These are phyloP conservation scores for Solanum dulcamara DNA, from an alignment of 257 asterid species.

Conservation along the genomic window DNA sequence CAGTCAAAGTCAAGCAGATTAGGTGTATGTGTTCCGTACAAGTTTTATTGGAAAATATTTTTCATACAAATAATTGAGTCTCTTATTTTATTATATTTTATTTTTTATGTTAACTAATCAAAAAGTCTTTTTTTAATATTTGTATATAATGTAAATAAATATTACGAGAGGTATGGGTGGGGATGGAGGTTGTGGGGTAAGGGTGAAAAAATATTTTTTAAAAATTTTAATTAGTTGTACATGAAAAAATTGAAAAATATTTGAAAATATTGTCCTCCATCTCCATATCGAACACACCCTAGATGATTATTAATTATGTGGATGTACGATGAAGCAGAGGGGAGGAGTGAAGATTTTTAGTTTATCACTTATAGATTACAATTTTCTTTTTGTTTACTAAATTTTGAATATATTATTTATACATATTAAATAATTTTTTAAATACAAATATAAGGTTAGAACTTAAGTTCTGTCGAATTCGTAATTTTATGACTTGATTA, in stretches of 20 bases:
- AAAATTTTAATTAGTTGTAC: no score
- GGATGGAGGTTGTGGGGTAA: background rate
- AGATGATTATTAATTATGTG: background rate
- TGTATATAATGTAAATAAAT: no score
- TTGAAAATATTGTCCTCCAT: background rate
- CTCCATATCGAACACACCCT: background rate
- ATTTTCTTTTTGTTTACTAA: no score
- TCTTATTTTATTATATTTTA: accelerated
- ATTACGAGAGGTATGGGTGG: background rate
- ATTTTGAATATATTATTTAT: no score
- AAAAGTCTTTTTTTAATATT: background rate
- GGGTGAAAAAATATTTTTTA: background rate
- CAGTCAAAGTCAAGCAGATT: background rate
- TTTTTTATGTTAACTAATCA: background rate
- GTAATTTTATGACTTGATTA: no score
- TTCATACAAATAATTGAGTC: background rate
- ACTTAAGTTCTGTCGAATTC: no score
- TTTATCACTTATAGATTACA: background rate
- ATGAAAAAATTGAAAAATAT: no score
- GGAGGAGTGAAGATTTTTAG: background rate
- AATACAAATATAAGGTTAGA: no score
- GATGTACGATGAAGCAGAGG: no score
- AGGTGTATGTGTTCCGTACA: background rate
- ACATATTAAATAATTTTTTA: no score
- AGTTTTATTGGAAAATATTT: background rate